Conservation (phyloP, 768 basidiomycete genomes). For the Suillus subluteus region DNA sequence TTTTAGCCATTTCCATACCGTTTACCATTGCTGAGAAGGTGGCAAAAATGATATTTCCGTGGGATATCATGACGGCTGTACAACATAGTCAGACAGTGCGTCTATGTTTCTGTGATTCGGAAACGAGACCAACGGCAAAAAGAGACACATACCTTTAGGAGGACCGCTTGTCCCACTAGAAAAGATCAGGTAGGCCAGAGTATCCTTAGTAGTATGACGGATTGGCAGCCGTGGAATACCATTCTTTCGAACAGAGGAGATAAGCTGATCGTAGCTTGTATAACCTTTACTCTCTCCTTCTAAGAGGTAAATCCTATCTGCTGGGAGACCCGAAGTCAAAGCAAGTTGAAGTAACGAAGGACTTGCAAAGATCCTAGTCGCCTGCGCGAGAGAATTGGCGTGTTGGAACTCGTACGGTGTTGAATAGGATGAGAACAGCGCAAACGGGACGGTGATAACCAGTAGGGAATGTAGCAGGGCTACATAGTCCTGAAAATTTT, state of each 20-base stretch:
- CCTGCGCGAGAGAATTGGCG: slow-evolving; percentile 44
- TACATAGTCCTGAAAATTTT: slow-evolving; percentile 47
- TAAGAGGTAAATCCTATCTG: slow-evolving; percentile 47
- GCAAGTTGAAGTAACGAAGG: slow-evolving; percentile 42
- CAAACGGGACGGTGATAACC: slow-evolving; percentile 48
- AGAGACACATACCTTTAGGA: slow-evolving; percentile 54
- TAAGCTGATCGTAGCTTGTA: slow-evolving; percentile 44
- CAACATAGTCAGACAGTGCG: background rate
- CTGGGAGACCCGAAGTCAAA: slow-evolving; percentile 34
- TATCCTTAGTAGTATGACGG: slow-evolving; percentile 49
- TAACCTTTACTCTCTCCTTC: slow-evolving; percentile 41
- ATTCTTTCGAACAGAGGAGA: slow-evolving; percentile 39
- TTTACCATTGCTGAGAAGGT: slow-evolving; percentile 39
- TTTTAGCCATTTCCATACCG: slow-evolving; percentile 28
- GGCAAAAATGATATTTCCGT: slow-evolving; percentile 53
- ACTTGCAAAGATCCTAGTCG: slow-evolving; percentile 53
- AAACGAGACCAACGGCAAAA: background rate
- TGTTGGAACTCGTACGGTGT: slow-evolving; percentile 55
- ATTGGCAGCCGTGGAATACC: slow-evolving; percentile 41
- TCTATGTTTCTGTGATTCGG: background rate
- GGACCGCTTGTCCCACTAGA: slow-evolving; percentile 75
- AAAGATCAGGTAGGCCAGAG: slow-evolving; percentile 65
- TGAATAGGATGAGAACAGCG: slow-evolving; percentile 48
- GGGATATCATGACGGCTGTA: slow-evolving; percentile 65
- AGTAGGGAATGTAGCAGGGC: slow-evolving; percentile 47